Evolutionary conservation across 495 filamentous ascomycete genomes (phyloP).

Genomic region (Penicillium pancosmium): DNA sequence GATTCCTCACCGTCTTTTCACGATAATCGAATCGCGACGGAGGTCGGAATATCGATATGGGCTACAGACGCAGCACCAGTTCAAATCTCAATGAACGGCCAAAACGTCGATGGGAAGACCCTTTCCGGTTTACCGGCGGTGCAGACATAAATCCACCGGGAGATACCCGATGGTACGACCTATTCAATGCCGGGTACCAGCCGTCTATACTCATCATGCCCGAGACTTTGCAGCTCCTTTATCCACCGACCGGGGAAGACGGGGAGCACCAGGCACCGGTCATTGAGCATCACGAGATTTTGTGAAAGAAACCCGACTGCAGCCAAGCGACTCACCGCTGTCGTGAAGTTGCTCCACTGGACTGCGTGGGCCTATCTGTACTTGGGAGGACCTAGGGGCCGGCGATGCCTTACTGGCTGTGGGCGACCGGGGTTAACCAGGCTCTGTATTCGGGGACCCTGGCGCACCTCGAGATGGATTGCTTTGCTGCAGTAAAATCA

Average conservation of each 20-base stretch:
- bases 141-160: constrained; percentile 25
- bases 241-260: neutral
- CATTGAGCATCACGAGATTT: constrained; percentile 2
- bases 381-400: neutral
- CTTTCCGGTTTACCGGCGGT: constrained; percentile 27
- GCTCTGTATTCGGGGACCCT: neutral
- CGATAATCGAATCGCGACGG: constrained; percentile 13
- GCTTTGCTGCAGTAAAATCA: constrained; percentile 22
- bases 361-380: neutral
- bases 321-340: constrained; percentile 37
- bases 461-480: neutral
- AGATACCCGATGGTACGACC: constrained; percentile 1
- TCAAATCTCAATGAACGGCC: constrained; percentile 23
- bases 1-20: constrained; percentile 34
- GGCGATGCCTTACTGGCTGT: constrained; percentile 8
- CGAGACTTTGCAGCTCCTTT: constrained; percentile 2
- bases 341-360: constrained; percentile 10
- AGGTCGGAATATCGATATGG: constrained; percentile 32
- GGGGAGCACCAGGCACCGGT: neutral
- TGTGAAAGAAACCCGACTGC: constrained; percentile 11
- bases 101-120: constrained; percentile 13
- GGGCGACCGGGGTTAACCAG: constrained; percentile 1
- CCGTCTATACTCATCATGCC: constrained; percentile 12
- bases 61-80: constrained; percentile 27
- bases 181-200: neutral